Evolutionary conservation across 2,329 filamentous ascomycete genomes (phyloP).

Genomic region (Fusarium secorum): DNA sequence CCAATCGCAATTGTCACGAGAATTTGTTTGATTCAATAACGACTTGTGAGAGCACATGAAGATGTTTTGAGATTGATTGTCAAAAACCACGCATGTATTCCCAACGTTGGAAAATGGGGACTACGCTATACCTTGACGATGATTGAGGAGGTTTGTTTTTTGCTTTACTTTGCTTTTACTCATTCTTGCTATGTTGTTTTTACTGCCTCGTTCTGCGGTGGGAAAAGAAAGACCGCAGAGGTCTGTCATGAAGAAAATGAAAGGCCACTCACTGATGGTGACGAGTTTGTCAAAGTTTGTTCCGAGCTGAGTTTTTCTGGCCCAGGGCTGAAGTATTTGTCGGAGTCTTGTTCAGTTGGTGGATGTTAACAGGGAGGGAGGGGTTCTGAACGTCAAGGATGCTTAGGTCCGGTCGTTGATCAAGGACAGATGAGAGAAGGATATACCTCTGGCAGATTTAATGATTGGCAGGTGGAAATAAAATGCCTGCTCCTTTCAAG

Average conservation of each 20-base stretch:
- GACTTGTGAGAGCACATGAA: conserved; percentile 13
- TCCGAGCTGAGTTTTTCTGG: neutral
- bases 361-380: neutral
- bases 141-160: conserved; percentile 6
- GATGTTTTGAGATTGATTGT: conserved; percentile 33
- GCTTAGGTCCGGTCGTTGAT: neutral
- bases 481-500: neutral
- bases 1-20: conserved; percentile 26
- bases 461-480: conserved; percentile 5
- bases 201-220: neutral
- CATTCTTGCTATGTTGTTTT: conserved; percentile 15
- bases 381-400: neutral
- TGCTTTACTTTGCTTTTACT: conserved; percentile 2
- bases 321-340: neutral
- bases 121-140: neutral
- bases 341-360: conserved; percentile 1
- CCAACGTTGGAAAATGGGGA: conserved; percentile 1
- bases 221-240: neutral
- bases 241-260: conserved; percentile 5
- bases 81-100: conserved; percentile 41
- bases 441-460: conserved; percentile 26
- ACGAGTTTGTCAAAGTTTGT: neutral
- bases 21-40: conserved; percentile 32
- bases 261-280: neutral
- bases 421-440: conserved; percentile 1